These are phyloP conservation scores for Geotrichum carabidarum DNA, from an alignment of 1,139 yeast species.

Conservation along the genomic window DNA sequence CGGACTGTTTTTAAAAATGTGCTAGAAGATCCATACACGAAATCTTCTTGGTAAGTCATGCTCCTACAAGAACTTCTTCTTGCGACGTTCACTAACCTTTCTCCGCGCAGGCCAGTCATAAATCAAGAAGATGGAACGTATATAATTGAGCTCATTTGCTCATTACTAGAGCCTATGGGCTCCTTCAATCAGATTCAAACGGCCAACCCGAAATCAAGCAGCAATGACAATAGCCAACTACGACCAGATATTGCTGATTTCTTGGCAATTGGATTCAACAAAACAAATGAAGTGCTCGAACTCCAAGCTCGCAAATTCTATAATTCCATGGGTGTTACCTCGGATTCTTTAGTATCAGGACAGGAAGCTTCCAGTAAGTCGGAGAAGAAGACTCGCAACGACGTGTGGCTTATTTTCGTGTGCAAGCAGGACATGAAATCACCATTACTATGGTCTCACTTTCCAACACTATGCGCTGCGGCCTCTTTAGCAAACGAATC, in stretches of 20 bases:
- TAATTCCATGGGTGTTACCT: not conserved
- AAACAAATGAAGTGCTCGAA: constrained; percentile 9
- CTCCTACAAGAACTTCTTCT: not conserved
- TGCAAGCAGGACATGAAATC: constrained; percentile 17
- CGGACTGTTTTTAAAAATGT: constrained; percentile 14
- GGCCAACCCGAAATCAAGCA: not conserved
- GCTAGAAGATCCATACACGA: constrained; percentile 16
- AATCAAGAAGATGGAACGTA: constrained; percentile 7
- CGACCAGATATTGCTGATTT: constrained; percentile 11
- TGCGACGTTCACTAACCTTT: not conserved
- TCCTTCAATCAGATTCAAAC: not conserved
- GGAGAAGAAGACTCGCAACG: not conserved
- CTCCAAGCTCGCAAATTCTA: constrained; percentile 6
- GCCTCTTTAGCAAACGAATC: not conserved
- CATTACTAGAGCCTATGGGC: constrained; percentile 4
- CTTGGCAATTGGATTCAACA: constrained; percentile 13
- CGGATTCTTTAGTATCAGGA: not conserved
- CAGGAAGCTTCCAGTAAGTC: not conserved
- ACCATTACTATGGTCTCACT: constrained; percentile 11
- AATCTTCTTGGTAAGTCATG: constrained; percentile 12
- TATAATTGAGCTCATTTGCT: constrained; percentile 7
- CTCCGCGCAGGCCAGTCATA: constrained; percentile 8
- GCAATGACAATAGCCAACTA: not conserved
- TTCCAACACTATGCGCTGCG: constrained; percentile 14
- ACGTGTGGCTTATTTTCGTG: constrained; percentile 11